phyloP scores from a whole-genome alignment of 495 filamentous ascomycete genomes.

The Bacidia gigantensis region DNA sequence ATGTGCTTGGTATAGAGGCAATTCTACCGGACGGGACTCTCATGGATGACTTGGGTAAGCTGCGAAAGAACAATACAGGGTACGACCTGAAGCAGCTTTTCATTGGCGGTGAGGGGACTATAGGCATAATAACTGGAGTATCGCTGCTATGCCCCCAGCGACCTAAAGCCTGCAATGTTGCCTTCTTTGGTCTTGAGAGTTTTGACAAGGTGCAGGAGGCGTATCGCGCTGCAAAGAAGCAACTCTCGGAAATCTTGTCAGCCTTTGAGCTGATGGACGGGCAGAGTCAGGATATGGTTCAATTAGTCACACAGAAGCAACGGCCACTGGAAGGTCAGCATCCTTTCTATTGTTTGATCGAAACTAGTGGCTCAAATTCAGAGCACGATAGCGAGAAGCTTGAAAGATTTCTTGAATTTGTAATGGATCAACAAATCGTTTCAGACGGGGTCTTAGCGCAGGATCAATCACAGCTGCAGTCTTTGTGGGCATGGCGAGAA shows the following conservation, averaged over 20 bases:
- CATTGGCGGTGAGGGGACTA: slow-evolving; percentile 86
- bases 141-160: slow-evolving; percentile 82
- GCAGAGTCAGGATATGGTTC: slow-evolving; percentile 60
- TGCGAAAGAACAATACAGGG: slow-evolving; percentile 97
- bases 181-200: slow-evolving; percentile 72
- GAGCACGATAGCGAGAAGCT: slow-evolving; percentile 89
- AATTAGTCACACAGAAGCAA: slow-evolving; percentile 58
- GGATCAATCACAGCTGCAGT: slow-evolving; percentile 74
- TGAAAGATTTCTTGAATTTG: slow-evolving; percentile 70
- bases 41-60: slow-evolving; percentile 67
- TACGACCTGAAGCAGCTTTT: slow-evolving; percentile 98
- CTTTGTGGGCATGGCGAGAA: slow-evolving; percentile 87
- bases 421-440: slow-evolving; percentile 75
- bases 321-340: slow-evolving; percentile 66
- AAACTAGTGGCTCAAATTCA: slow-evolving; percentile 85
- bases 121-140: slow-evolving; percentile 83
- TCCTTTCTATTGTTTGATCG: slow-evolving; percentile 91
- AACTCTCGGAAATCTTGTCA: slow-evolving; percentile 86
- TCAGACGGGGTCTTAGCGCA: slow-evolving; percentile 80
- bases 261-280: slow-evolving; percentile 97
- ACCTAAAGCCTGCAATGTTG: slow-evolving; percentile 73
- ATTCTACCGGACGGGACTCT: slow-evolving; percentile 87
- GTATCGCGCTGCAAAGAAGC: slow-evolving; percentile 73
- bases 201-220: slow-evolving; percentile 75
- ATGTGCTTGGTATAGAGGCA: slow-evolving; percentile 78